Conservation (phyloP, 441 rosid species). For the Bocquillonia castaneifolia region DNA sequence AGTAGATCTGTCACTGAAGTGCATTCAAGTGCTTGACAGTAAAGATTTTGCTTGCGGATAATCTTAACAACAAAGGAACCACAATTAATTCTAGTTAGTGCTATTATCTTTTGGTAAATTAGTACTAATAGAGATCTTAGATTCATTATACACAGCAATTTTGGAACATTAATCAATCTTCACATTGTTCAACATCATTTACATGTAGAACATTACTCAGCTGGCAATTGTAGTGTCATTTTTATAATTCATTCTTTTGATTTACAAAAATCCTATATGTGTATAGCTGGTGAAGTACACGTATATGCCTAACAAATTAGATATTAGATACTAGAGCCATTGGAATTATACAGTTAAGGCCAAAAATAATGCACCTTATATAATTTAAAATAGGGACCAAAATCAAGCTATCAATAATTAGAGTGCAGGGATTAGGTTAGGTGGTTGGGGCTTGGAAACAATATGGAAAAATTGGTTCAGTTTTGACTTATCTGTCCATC, state of each 20-base stretch:
- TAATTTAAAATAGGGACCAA: no score
- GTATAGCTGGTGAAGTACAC: no score
- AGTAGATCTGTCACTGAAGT: neutral
- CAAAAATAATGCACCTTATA: no score
- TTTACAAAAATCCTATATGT: no score
- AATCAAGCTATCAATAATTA: no score
- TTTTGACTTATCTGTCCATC: no score
- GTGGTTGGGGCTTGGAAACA: no score
- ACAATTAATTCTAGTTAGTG: neutral
- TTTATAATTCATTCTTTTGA: neutral
- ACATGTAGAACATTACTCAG: neutral
- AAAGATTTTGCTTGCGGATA: neutral
- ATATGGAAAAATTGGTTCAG: no score
- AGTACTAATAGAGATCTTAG: neutral
- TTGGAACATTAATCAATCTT: neutral
- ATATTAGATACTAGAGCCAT: no score
- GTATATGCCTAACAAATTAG: no score
- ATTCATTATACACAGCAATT: neutral
- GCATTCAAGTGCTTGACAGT: conserved; percentile 4
- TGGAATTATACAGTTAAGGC: no score
- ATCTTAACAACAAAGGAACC: neutral
- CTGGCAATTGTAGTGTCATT: neutral
- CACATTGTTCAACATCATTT: neutral
- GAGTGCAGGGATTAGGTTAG: no score
- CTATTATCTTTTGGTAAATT: neutral